phyloP scores from a whole-genome alignment of 306 rosid genomes.

The Biancaea sappan region DNA sequence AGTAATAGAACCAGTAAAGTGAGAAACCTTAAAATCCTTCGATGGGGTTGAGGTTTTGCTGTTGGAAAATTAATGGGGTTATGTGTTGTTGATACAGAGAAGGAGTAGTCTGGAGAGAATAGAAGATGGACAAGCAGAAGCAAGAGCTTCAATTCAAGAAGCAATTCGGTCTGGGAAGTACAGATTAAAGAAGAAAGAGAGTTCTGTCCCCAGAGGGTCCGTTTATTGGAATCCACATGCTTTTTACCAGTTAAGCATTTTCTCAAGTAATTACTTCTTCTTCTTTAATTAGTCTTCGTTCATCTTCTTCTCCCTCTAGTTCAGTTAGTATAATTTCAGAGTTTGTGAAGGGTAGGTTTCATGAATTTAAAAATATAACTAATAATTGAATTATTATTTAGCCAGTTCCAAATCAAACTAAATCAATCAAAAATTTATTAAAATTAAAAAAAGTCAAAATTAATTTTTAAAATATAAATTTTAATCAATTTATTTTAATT shows the following conservation, averaged over 20 bases:
- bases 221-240: slow-evolving; percentile 39
- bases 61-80: too few species aligned
- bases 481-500: too few species aligned
- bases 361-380: too few species aligned
- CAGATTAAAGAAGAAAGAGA: neutral
- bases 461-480: too few species aligned
- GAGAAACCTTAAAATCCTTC: neutral
- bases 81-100: slow-evolving; percentile 31
- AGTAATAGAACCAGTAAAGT: slow-evolving; percentile 20
- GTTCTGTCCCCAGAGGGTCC: slow-evolving; percentile 37
- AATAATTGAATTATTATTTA: too few species aligned
- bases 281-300: too few species aligned
- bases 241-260: slow-evolving; percentile 44
- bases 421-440: too few species aligned
- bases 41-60: neutral
- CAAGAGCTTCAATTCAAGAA: slow-evolving; percentile 39
- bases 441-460: too few species aligned
- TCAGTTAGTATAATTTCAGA: too few species aligned
- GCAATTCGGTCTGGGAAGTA: slow-evolving; percentile 30
- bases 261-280: slow-evolving; percentile 1
- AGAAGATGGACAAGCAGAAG: slow-evolving; percentile 38
- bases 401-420: too few species aligned
- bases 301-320: too few species aligned
- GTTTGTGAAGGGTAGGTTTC: too few species aligned
- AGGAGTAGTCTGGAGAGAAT: slow-evolving; percentile 32